Evolutionary conservation across 2,329 filamentous ascomycete genomes (phyloP).

Genomic region (Fusarium sp.): DNA sequence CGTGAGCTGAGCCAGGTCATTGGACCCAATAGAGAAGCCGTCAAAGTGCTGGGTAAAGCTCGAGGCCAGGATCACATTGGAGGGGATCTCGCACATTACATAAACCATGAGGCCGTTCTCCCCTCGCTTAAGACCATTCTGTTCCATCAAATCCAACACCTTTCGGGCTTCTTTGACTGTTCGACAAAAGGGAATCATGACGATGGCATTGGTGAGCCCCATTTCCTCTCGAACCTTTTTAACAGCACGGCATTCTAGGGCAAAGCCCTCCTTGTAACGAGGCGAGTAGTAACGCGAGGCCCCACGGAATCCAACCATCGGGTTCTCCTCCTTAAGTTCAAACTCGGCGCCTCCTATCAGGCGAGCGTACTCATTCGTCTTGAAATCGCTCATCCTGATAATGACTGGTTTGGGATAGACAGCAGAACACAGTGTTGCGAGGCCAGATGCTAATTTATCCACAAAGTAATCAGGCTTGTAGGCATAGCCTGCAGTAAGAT

Average conservation of each 20-base stretch:
- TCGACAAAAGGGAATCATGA: conserved; percentile 52
- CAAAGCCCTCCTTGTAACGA: conserved; percentile 50
- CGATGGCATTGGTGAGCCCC: conserved; percentile 49
- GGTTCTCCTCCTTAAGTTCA: conserved; percentile 49
- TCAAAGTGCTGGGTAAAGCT: conserved; percentile 50
- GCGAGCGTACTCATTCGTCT: no score
- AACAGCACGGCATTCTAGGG: conserved; percentile 51
- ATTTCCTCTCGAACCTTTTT: conserved; percentile 50
- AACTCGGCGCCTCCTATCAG: no score
- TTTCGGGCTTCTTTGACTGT: conserved; percentile 48
- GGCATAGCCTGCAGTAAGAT: no score
- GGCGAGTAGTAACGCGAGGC: conserved; percentile 53
- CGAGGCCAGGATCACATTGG: conserved; percentile 50
- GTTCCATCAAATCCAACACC: conserved; percentile 48
- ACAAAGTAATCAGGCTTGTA: no score
- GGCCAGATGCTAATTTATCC: no score
- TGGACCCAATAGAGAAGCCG: conserved; percentile 53
- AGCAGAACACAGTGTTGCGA: no score
- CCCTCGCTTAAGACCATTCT: conserved; percentile 49
- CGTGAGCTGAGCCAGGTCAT: conserved; percentile 52
- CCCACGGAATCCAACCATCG: conserved; percentile 53
- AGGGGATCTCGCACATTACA: conserved; percentile 54
- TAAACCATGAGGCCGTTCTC: conserved; percentile 50
- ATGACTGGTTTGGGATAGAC: no score
- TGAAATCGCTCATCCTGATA: no score